Conservation (phyloP, 169 alveolate genomes). For the Perkinsus olseni region DNA sequence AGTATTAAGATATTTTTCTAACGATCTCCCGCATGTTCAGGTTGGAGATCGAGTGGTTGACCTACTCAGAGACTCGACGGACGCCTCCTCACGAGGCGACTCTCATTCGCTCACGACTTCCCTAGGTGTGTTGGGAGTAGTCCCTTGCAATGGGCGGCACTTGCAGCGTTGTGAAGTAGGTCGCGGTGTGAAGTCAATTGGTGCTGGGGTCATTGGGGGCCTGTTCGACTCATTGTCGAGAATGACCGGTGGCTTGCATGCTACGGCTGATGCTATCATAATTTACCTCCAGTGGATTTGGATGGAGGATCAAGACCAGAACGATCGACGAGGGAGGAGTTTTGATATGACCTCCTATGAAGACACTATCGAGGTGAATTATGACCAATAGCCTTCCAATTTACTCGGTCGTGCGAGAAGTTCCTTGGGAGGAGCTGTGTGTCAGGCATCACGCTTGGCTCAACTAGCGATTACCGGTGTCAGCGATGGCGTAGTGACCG, state of each 20-base stretch:
- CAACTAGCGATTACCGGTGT: not conserved
- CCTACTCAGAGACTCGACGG: slow-evolving; percentile 30
- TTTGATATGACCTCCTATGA: not conserved
- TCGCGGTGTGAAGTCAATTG: slow-evolving; percentile 49
- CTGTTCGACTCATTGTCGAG: slow-evolving; percentile 49
- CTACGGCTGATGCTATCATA: not conserved
- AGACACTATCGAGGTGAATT: not conserved
- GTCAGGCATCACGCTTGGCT: not conserved
- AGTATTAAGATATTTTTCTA: too few species aligned
- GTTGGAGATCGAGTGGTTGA: not conserved
- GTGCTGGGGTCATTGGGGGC: slow-evolving; percentile 54
- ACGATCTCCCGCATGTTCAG: not conserved
- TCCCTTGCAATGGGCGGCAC: too few species aligned
- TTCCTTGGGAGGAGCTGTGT: too few species aligned
- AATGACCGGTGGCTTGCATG: slow-evolving; percentile 51
- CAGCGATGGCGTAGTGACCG: not conserved
- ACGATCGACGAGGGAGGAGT: not conserved
- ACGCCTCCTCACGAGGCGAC: slow-evolving; percentile 55
- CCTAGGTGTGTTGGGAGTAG: slow-evolving; percentile 38
- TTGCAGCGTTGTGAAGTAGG: too few species aligned
- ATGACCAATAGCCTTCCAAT: too few species aligned
- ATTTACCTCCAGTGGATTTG: not conserved
- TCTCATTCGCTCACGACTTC: slow-evolving; percentile 61
- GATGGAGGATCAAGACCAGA: not conserved
- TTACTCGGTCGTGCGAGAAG: too few species aligned